phyloP scores from a whole-genome alignment of 1,284 basidiomycete species.

The Cryptococcus amylolentus region DNA sequence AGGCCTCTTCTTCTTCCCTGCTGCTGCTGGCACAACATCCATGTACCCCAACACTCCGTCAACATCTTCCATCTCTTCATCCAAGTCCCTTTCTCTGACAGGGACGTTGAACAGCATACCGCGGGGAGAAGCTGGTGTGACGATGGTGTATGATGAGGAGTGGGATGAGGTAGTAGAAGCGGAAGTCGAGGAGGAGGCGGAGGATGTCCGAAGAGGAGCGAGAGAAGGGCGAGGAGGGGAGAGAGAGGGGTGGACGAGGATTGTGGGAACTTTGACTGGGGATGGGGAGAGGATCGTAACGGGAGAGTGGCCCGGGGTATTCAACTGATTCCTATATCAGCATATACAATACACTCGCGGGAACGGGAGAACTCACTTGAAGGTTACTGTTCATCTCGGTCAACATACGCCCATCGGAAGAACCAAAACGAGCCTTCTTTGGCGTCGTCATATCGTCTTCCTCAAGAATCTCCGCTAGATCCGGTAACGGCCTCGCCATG shows the following conservation, averaged over 20 bases:
- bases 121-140: slow-evolving; percentile 13
- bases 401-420: background rate
- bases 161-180: slow-evolving; percentile 5
- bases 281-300: background rate
- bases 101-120: slow-evolving; percentile 5
- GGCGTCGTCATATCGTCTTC: background rate
- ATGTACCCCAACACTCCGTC: background rate
- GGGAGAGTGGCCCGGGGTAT: background rate
- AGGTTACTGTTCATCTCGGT: background rate
- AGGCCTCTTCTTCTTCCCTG: too few species aligned
- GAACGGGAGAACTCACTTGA: background rate
- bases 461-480: background rate
- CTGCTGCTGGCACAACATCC: background rate
- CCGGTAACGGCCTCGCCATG: slow-evolving; percentile 11
- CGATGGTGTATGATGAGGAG: slow-evolving; percentile 8
- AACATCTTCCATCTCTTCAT: background rate
- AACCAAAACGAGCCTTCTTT: background rate
- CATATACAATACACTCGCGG: background rate
- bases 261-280: slow-evolving; percentile 8
- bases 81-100: slow-evolving; percentile 5
- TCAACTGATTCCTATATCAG: background rate
- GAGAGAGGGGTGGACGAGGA: slow-evolving; percentile 9
- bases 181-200: background rate
- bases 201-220: background rate
- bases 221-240: slow-evolving; percentile 18